phyloP scores from a whole-genome alignment of 805 yeast species.

The Starmerella powellii region DNA sequence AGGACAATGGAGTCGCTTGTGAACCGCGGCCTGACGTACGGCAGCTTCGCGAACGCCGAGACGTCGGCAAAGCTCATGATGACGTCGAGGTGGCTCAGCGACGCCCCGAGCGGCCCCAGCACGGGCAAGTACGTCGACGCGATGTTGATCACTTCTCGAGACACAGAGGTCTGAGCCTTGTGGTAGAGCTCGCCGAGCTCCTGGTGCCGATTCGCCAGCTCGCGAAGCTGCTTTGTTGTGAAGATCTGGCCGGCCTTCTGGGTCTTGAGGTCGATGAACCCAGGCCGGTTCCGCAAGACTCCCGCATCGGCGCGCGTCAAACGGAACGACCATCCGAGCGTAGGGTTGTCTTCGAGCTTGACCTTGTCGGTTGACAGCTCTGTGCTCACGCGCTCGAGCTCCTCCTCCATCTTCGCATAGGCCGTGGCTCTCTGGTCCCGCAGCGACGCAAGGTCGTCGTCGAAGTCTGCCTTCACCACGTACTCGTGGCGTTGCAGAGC shows the following conservation, averaged over 20 bases:
- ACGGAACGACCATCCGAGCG: constrained; percentile 90
- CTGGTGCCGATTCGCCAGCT: constrained; percentile 46
- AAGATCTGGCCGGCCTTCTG: constrained; percentile 93
- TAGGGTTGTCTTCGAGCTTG: constrained; percentile 75
- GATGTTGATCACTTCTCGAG: constrained; percentile 69
- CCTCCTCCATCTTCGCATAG: constrained; percentile 41
- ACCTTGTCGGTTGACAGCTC: constrained; percentile 75
- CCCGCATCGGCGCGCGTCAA: constrained; percentile 80
- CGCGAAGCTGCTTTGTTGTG: constrained; percentile 55
- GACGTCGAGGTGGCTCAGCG: constrained; percentile 70
- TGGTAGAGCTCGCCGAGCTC: constrained; percentile 57
- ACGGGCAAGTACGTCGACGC: constrained; percentile 73
- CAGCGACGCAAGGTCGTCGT: constrained; percentile 55
- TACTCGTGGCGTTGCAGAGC: constrained; percentile 75
- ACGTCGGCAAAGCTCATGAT: constrained; percentile 75
- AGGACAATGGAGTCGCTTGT: constrained; percentile 40
- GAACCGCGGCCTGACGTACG: constrained; percentile 65
- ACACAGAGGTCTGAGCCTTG: constrained; percentile 62
- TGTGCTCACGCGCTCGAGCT: constrained; percentile 56
- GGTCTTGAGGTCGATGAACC: constrained; percentile 71
- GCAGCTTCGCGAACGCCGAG: constrained; percentile 67
- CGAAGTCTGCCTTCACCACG: constrained; percentile 80
- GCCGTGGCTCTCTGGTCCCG: constrained; percentile 47
- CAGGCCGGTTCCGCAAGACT: constrained; percentile 49
- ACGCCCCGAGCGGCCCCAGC: constrained; percentile 51